These are phyloP conservation scores for Nakataea oryzae DNA, from an alignment of 2,329 filamentous ascomycete genomes.

Conservation along the genomic window DNA sequence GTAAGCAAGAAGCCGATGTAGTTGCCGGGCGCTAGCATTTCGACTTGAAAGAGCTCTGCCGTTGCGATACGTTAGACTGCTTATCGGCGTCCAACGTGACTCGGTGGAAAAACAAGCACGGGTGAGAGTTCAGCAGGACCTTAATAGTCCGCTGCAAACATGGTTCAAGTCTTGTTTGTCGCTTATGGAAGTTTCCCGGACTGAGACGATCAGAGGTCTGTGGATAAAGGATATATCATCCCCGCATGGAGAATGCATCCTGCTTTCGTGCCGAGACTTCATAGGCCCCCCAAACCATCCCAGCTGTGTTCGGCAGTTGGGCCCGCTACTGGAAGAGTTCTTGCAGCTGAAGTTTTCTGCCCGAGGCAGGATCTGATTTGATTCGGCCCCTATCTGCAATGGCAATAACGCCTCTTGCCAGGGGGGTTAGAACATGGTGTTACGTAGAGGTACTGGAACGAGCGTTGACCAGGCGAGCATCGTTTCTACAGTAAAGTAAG, in stretches of 20 bases:
- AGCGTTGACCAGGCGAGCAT: too few species aligned
- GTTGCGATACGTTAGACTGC: neutral
- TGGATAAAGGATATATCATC: too few species aligned
- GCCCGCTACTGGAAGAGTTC: neutral
- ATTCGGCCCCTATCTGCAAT: too few species aligned
- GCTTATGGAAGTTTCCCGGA: neutral
- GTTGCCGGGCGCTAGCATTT: neutral
- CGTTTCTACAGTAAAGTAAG: too few species aligned
- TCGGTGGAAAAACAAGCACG: neutral
- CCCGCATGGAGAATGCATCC: neutral
- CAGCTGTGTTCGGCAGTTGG: neutral
- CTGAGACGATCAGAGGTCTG: neutral
- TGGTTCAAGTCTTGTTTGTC: neutral
- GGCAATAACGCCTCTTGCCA: too few species aligned
- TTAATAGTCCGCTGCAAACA: neutral
- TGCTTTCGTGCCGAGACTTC: neutral
- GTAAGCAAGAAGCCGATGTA: neutral
- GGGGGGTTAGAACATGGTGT: too few species aligned
- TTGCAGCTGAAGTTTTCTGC: neutral
- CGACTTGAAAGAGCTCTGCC: neutral
- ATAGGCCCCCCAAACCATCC: neutral
- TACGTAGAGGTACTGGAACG: too few species aligned
- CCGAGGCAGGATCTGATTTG: too few species aligned
- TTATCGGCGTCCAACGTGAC: neutral
- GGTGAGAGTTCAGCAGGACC: neutral